Conservation (phyloP, 495 filamentous ascomycete species). For the Penicillium verhagenii region DNA sequence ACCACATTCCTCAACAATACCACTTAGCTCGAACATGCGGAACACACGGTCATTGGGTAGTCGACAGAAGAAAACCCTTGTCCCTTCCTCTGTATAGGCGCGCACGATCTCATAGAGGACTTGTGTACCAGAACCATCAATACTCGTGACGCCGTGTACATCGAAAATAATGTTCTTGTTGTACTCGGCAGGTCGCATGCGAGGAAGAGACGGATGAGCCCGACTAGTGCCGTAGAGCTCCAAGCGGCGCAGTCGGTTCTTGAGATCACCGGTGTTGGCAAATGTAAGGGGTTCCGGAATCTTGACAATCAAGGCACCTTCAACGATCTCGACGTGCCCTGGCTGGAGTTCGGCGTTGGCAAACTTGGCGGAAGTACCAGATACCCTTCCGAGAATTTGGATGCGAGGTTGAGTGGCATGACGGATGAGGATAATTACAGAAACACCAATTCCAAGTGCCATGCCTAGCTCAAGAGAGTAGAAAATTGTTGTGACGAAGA, state of each 20-base stretch:
- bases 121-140: slow-evolving; percentile 91
- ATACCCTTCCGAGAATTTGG: slow-evolving; percentile 90
- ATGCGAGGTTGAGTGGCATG: slow-evolving; percentile 91
- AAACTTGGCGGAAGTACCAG: slow-evolving; percentile 71
- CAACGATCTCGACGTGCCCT: slow-evolving; percentile 77
- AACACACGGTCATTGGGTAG: slow-evolving; percentile 69
- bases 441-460: slow-evolving; percentile 83
- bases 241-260: slow-evolving; percentile 74
- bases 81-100: slow-evolving; percentile 66
- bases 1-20: slow-evolving; percentile 78
- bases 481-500: slow-evolving; percentile 90
- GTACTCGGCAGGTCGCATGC: slow-evolving; percentile 65
- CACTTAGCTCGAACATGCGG: slow-evolving; percentile 69
- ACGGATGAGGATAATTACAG: slow-evolving; percentile 82
- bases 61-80: slow-evolving; percentile 85
- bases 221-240: slow-evolving; percentile 83
- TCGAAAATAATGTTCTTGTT: slow-evolving; percentile 95
- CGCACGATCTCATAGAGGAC: slow-evolving; percentile 87
- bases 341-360: slow-evolving; percentile 85
- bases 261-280: slow-evolving; percentile 92
- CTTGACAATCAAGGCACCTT: slow-evolving; percentile 92
- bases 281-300: slow-evolving; percentile 97
- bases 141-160: slow-evolving; percentile 87
- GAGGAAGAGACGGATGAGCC: slow-evolving; percentile 83
- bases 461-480: slow-evolving; percentile 84